Evolutionary conservation across 257 asterid species (phyloP).

Genomic region (Echium plantagineum): DNA sequence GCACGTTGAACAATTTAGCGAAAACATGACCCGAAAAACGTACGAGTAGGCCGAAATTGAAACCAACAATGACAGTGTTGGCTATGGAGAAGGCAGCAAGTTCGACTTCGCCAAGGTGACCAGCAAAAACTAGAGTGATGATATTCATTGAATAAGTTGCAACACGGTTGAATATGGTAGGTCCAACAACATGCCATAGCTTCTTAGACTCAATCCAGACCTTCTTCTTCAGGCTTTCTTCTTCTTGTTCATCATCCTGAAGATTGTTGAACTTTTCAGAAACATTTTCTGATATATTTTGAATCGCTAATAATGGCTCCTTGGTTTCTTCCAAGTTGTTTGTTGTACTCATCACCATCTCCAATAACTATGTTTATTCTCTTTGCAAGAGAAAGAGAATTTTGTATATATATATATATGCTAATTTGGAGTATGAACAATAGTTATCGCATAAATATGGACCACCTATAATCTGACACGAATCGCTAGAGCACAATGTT

Average conservation of each 20-base stretch:
- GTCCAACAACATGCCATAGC: slow-evolving; percentile 62
- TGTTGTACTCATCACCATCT: not conserved
- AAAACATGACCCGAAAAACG: too few relatives aligned
- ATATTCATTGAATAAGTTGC: slow-evolving; percentile 36
- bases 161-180: slow-evolving; percentile 46
- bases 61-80: slow-evolving; percentile 38
- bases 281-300: not conserved
- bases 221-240: slow-evolving; percentile 12
- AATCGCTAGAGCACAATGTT: too few relatives aligned
- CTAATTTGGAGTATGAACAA: too few relatives aligned
- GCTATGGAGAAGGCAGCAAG: slow-evolving; percentile 61
- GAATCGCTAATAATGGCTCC: slow-evolving; percentile 2
- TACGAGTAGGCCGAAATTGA: slow-evolving; percentile 53
- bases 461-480: too few relatives aligned
- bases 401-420: too few relatives aligned
- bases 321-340: not conserved
- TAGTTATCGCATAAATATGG: too few relatives aligned
- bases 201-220: slow-evolving; percentile 42
- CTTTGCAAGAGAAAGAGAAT: too few relatives aligned
- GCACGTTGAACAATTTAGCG: too few relatives aligned
- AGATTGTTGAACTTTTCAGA: not conserved
- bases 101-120: slow-evolving; percentile 51
- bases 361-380: not conserved
- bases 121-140: slow-evolving; percentile 59
- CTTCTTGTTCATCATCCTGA: slow-evolving; percentile 2